phyloP scores from a whole-genome alignment of 768 basidiomycete species.

The Termitomyces sp. region DNA sequence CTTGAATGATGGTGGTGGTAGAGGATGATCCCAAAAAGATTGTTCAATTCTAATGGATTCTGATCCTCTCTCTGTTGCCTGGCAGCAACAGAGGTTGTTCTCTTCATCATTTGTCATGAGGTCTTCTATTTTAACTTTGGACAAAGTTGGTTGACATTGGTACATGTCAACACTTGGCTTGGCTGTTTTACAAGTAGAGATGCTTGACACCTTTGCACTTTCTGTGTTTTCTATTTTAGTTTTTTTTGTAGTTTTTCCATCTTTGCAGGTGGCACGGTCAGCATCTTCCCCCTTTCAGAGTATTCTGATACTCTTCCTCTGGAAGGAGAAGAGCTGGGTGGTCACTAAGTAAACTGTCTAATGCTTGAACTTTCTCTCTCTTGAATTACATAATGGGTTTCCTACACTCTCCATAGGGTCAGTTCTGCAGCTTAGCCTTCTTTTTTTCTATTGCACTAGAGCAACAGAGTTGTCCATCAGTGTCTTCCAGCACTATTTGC shows the following conservation, averaged over 20 bases:
- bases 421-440: neutral
- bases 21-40: neutral
- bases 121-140: neutral
- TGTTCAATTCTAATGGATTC: neutral
- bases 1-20: neutral
- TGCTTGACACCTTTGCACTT: neutral
- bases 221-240: neutral
- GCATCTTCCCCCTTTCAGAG: neutral
- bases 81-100: neutral
- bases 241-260: neutral
- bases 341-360: neutral
- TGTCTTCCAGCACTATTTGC: neutral
- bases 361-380: neutral
- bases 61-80: neutral
- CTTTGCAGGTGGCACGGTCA: too few species aligned
- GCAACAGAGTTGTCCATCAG: neutral
- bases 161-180: neutral
- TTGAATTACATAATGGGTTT: neutral
- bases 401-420: neutral
- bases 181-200: neutral
- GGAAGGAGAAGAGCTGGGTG: neutral
- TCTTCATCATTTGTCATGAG: neutral
- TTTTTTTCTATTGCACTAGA: neutral
- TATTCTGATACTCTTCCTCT: neutral
- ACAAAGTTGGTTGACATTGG: neutral